A percentile compares a stretch with the other conserved stretches of the same genome.
phyloP scores from a whole-genome alignment of 2,329 filamentous ascomycete species.

The Ophiognomonia clavigignenti-juglandacearum region DNA sequence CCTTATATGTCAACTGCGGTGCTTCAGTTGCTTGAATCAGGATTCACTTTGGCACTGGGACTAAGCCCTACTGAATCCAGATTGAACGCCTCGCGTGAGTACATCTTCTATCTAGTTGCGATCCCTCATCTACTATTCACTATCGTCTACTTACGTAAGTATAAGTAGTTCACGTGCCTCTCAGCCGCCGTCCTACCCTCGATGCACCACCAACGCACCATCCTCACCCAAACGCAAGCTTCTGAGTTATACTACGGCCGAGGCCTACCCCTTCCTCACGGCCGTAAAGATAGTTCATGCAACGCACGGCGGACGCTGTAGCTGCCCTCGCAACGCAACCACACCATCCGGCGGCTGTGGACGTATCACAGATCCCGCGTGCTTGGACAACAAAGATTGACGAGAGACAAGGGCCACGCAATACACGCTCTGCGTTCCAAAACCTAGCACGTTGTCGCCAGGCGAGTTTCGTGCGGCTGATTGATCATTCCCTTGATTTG shows the following conservation, averaged over 20 bases:
- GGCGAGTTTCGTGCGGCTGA: neutral
- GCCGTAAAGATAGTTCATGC: neutral
- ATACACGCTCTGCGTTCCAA: neutral
- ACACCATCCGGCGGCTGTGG: conserved; percentile 4
- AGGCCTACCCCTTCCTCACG: neutral
- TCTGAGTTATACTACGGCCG: conserved; percentile 3
- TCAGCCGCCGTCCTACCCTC: neutral
- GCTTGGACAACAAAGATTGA: conserved; percentile 10
- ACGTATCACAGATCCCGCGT: conserved; percentile 8
- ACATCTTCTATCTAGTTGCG: neutral
- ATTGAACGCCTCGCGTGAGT: neutral
- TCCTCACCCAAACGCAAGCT: neutral
- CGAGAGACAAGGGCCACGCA: neutral
- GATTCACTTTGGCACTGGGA: neutral
- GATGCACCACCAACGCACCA: neutral
- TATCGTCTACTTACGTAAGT: too few relatives aligned
- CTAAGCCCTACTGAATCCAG: neutral
- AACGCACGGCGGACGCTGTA: conserved; percentile 2
- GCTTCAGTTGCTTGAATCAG: neutral
- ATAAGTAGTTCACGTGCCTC: too few relatives aligned
- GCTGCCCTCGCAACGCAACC: neutral
- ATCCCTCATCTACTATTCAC: neutral
- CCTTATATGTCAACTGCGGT: neutral
- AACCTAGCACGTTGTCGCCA: conserved; percentile 1
- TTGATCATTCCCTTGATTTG: neutral